A percentile compares a stretch with the other conserved stretches of the same genome.
These are phyloP conservation scores for Tephrocybe sp. DNA, from an alignment of 768 basidiomycete genomes.

Conservation along the genomic window DNA sequence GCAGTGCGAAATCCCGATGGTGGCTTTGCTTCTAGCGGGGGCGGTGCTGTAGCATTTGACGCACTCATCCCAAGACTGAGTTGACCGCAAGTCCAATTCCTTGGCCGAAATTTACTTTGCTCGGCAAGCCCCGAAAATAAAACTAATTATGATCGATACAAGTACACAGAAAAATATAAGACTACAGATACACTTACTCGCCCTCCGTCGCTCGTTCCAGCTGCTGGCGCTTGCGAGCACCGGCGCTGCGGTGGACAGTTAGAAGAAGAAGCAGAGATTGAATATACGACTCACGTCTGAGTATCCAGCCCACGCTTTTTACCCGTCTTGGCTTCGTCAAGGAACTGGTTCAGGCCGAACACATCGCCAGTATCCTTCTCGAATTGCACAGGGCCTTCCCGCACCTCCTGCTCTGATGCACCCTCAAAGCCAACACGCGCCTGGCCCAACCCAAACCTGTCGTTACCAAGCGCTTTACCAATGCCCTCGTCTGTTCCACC, in stretches of 20 bases:
- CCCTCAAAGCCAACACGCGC: conserved; percentile 90
- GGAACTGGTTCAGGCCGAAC: conserved; percentile 94
- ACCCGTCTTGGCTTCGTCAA: conserved; percentile 97
- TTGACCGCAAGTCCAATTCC: conserved; percentile 15
- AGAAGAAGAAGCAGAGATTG: background rate
- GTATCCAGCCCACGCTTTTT: conserved; percentile 86
- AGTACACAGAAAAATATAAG: conserved; percentile 9
- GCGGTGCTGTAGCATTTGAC: conserved; percentile 21
- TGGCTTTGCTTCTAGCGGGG: conserved; percentile 18
- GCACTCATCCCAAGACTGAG: conserved; percentile 23
- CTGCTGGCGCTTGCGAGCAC: conserved; percentile 69
- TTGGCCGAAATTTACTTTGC: conserved; percentile 11
- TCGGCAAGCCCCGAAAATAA: conserved; percentile 14
- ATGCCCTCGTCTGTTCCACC: conserved; percentile 97
- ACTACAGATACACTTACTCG: conserved; percentile 23
- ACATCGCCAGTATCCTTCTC: conserved; percentile 98
- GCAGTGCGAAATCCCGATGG: conserved; percentile 59
- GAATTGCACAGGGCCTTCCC: conserved; percentile 96
- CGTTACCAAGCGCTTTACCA: conserved; percentile 84
- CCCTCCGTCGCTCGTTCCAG: conserved; percentile 56
- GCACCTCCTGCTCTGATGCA: conserved; percentile 77
- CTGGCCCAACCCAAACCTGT: conserved; percentile 89
- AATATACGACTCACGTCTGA: conserved; percentile 51
- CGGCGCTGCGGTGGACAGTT: conserved; percentile 34
- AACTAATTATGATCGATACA: background rate